Evolutionary conservation across 805 yeast species (phyloP).

Genomic region (Spathaspora boniae): DNA sequence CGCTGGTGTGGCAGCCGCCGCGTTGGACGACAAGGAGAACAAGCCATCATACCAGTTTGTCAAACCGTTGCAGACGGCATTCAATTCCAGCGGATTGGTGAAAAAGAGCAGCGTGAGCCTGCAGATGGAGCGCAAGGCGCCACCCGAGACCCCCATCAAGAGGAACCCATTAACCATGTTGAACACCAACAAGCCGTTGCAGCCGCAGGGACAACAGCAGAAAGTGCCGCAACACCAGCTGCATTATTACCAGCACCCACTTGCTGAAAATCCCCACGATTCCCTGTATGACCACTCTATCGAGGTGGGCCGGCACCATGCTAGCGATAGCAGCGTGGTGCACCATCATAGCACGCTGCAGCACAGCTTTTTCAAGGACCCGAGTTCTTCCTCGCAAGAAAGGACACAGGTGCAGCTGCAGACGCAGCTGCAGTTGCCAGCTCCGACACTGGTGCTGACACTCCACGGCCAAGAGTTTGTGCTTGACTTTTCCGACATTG

Average conservation of each 20-base stretch:
- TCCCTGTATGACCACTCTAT: slow-evolving; percentile 31
- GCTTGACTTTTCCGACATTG: slow-evolving; percentile 8
- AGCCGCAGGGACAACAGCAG: slow-evolving; percentile 7
- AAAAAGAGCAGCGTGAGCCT: slow-evolving; percentile 38
- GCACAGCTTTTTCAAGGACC: slow-evolving; percentile 2
- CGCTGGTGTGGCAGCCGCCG: background rate
- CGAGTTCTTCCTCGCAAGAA: background rate
- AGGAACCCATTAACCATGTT: slow-evolving; percentile 37
- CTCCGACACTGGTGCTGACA: background rate
- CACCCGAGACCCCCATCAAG: slow-evolving; percentile 45
- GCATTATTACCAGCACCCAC: too few relatives aligned
- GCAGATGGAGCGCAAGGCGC: slow-evolving; percentile 22
- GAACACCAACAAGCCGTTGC: slow-evolving; percentile 15
- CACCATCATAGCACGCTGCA: slow-evolving; percentile 1
- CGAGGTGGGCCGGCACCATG: slow-evolving; percentile 38
- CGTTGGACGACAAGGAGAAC: slow-evolving; percentile 36
- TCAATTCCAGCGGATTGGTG: slow-evolving; percentile 69
- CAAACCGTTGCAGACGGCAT: slow-evolving; percentile 83
- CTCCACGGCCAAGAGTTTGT: slow-evolving; percentile 11
- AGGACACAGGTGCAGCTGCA: background rate
- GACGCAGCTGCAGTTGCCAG: too few relatives aligned
- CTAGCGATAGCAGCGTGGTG: slow-evolving; percentile 22
- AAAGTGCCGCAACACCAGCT: slow-evolving; percentile 8
- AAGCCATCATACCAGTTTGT: slow-evolving; percentile 56
- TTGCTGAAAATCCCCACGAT: too few relatives aligned